Conservation (phyloP, 176 grass and related monocot genomes). For the Chloris gayana region DNA sequence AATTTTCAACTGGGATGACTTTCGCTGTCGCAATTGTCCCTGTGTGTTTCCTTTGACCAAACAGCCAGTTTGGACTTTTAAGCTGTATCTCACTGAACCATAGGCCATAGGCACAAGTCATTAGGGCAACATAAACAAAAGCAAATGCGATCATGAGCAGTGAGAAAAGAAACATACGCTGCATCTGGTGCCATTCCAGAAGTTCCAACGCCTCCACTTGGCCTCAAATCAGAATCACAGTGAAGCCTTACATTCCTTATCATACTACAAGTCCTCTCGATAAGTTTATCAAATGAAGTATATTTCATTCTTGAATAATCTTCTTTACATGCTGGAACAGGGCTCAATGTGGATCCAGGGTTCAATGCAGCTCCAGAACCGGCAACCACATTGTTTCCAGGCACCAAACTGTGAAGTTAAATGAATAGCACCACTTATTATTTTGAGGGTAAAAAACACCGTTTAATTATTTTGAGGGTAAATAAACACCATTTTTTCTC, state of each 20-base stretch:
- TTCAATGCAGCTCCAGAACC: conserved; percentile 41
- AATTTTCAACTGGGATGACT: conserved; percentile 50
- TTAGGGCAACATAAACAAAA: conserved; percentile 8
- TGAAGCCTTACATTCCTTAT: conserved; percentile 81
- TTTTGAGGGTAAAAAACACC: neutral
- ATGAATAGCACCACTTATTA: conserved; percentile 24
- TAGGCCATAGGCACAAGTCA: conserved; percentile 8
- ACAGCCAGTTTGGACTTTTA: conserved; percentile 92
- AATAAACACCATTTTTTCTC: neutral
- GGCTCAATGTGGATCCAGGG: conserved; percentile 45
- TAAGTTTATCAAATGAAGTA: conserved; percentile 92
- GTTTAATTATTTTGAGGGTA: conserved; percentile 17
- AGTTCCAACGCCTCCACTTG: conserved; percentile 52
- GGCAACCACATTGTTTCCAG: conserved; percentile 31
- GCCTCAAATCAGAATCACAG: conserved; percentile 62
- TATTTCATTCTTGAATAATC: conserved; percentile 78
- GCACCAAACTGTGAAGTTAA: conserved; percentile 45
- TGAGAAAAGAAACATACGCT: conserved; percentile 57
- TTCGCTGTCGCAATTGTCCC: conserved; percentile 48
- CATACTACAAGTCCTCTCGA: conserved; percentile 69
- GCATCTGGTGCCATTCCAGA: conserved; percentile 91
- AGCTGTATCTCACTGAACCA: conserved; percentile 92
- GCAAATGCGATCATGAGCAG: conserved; percentile 10
- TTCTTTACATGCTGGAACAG: conserved; percentile 82
- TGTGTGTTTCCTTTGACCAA: conserved; percentile 91